A percentile compares a stretch with the other conserved stretches of the same genome.
These are phyloP conservation scores for Podaxis sp. DNA, from an alignment of 768 basidiomycete species.

Conservation along the genomic window DNA sequence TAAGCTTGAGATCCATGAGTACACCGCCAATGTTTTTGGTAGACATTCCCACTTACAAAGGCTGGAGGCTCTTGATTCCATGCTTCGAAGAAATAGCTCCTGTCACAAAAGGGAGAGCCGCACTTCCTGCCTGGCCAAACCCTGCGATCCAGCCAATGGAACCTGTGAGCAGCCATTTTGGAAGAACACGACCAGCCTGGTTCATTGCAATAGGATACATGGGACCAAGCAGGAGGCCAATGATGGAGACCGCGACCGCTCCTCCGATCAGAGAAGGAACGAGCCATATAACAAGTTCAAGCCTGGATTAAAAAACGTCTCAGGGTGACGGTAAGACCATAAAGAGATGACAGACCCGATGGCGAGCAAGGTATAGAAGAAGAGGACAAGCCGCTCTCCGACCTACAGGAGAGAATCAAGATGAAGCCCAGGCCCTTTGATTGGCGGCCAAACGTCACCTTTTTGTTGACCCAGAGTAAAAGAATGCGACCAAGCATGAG, in stretches of 20 bases:
- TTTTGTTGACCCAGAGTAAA: conserved; percentile 55
- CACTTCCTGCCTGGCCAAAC: conserved; percentile 70
- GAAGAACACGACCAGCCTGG: conserved; percentile 64
- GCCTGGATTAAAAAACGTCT: conserved; percentile 28
- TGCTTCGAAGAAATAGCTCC: conserved; percentile 64
- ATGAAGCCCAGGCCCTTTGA: background rate
- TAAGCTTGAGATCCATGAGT: conserved; percentile 32
- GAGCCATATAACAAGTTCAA: conserved; percentile 70
- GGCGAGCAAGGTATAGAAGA: conserved; percentile 48
- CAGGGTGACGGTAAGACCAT: background rate
- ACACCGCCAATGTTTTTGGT: background rate
- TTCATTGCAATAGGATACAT: conserved; percentile 78
- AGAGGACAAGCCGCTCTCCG: conserved; percentile 53
- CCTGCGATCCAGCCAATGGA: conserved; percentile 70
- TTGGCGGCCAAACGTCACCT: conserved; percentile 26
- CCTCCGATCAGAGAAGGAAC: conserved; percentile 63
- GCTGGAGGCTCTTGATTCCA: conserved; percentile 60
- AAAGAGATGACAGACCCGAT: conserved; percentile 38
- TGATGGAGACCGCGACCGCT: conserved; percentile 60
- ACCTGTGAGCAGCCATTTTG: conserved; percentile 63
- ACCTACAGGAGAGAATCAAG: conserved; percentile 30
- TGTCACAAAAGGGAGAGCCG: conserved; percentile 70
- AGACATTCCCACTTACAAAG: conserved; percentile 43
- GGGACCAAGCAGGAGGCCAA: conserved; percentile 72
- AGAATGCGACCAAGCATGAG: conserved; percentile 54